These are phyloP conservation scores for Phytophthora parvispora DNA, from an alignment of 352 stramenopile species.

Conservation along the genomic window DNA sequence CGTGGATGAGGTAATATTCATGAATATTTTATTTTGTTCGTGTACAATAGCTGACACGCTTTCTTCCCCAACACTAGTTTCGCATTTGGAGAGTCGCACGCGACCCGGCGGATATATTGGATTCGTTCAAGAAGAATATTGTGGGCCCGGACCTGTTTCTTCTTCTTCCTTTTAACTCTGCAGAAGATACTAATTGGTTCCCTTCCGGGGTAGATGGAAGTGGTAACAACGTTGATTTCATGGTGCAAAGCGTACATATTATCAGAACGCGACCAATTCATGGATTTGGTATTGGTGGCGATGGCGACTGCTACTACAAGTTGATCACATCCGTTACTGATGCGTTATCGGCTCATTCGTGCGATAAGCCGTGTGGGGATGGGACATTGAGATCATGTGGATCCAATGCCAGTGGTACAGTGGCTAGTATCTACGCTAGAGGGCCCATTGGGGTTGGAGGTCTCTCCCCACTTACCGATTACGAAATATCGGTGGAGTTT, in stretches of 20 bases:
- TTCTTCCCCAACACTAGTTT: constrained; percentile 24
- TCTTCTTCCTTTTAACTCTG: constrained; percentile 41
- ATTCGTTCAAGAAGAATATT: constrained; percentile 28
- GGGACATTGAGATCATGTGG: constrained; percentile 28
- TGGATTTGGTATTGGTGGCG: constrained; percentile 37
- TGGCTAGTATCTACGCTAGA: constrained; percentile 44
- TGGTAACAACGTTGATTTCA: constrained; percentile 48
- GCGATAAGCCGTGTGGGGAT: constrained; percentile 27
- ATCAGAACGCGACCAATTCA: constrained; percentile 9
- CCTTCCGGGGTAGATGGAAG: constrained; percentile 42
- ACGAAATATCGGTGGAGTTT: constrained; percentile 48
- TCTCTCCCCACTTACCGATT: constrained; percentile 37
- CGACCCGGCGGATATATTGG: constrained; percentile 20
- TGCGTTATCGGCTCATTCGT: constrained; percentile 6
- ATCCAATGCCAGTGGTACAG: constrained; percentile 4
- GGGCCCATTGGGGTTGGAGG: constrained; percentile 46
- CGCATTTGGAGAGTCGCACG: constrained; percentile 44
- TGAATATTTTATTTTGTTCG: neutral
- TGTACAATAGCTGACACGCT: neutral
- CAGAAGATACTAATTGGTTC: constrained; percentile 17
- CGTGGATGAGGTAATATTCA: constrained; percentile 55
- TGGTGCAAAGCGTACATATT: constrained; percentile 37
- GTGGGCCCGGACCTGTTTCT: constrained; percentile 33
- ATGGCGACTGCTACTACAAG: constrained; percentile 52
- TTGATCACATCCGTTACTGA: constrained; percentile 8